Evolutionary conservation across 805 yeast genomes (phyloP).

Genomic region (Monosporozyma unispora): DNA sequence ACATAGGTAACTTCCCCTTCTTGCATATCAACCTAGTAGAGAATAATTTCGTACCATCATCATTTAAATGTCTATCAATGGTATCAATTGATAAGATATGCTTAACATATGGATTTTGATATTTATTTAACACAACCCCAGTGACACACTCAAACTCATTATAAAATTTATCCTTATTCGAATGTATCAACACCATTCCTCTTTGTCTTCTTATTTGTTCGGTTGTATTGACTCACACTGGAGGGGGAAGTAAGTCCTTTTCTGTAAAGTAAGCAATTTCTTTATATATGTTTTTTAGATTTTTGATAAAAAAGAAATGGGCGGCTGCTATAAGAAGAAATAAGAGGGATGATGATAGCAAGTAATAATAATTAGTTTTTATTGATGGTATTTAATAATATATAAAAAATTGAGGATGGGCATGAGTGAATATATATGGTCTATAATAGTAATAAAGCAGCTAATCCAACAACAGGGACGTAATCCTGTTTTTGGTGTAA

Average conservation of each 20-base stretch:
- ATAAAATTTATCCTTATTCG: slow-evolving; percentile 45
- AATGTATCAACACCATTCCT: slow-evolving; percentile 56
- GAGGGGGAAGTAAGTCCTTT: background rate
- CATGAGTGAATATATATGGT: background rate
- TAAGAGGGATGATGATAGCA: no score
- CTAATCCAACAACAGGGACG: slow-evolving; percentile 1
- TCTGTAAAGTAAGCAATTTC: no score
- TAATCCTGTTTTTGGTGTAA: slow-evolving; percentile 9
- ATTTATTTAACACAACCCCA: slow-evolving; percentile 65
- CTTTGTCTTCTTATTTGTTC: background rate
- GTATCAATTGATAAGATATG: slow-evolving; percentile 85
- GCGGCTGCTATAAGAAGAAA: no score
- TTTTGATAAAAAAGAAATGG: no score
- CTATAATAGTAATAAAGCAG: slow-evolving; percentile 9
- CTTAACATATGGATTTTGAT: slow-evolving; percentile 68
- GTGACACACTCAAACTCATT: slow-evolving; percentile 66
- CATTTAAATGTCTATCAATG: slow-evolving; percentile 52
- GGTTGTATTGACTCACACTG: background rate
- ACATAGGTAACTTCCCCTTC: slow-evolving; percentile 69
- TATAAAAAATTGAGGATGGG: background rate
- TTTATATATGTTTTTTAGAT: no score
- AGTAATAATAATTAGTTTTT: background rate
- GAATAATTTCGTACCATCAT: slow-evolving; percentile 52
- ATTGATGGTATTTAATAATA: background rate
- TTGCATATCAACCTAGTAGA: slow-evolving; percentile 70